Conservation (phyloP, 2,329 filamentous ascomycete species). For the Diaporthe ampelina region DNA sequence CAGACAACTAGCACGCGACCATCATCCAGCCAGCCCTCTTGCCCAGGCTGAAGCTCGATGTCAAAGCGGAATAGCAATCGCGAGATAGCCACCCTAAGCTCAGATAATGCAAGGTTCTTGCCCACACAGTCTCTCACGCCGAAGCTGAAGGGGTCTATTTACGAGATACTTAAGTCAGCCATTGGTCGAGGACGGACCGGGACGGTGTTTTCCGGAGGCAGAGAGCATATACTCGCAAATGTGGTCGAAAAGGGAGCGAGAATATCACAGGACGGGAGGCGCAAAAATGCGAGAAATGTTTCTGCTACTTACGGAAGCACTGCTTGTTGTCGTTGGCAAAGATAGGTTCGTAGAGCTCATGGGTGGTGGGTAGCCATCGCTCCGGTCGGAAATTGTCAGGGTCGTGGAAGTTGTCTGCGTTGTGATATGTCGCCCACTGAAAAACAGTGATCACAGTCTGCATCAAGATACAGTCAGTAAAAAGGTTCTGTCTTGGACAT, state of each 20-base stretch:
- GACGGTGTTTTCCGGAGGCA: not conserved
- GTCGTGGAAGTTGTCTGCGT: slow-evolving; percentile 32
- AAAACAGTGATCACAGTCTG: slow-evolving; percentile 32
- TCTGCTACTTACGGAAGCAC: slow-evolving; percentile 33
- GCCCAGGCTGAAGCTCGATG: slow-evolving; percentile 43
- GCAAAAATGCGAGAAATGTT: too few relatives aligned
- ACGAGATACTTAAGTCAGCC: not conserved
- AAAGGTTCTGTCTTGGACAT: too few relatives aligned
- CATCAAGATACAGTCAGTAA: too few relatives aligned
- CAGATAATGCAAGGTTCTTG: slow-evolving; percentile 50
- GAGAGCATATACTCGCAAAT: not conserved
- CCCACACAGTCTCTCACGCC: slow-evolving; percentile 44
- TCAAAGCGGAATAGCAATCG: slow-evolving; percentile 55
- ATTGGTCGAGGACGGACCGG: too few relatives aligned
- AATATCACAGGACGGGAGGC: not conserved
- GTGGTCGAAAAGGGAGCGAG: not conserved
- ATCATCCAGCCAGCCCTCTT: slow-evolving; percentile 17
- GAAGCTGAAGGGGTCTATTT: slow-evolving; percentile 55
- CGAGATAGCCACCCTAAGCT: slow-evolving; percentile 52
- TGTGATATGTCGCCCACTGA: slow-evolving; percentile 39
- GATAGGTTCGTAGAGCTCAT: not conserved
- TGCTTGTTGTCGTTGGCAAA: slow-evolving; percentile 30
- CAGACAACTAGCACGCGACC: not conserved
- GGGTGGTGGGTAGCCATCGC: slow-evolving; percentile 18
- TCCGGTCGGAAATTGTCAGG: slow-evolving; percentile 26